Evolutionary conservation across 2,329 filamentous ascomycete species (phyloP), one percentile per base, ranked within the genome.

Genomic region (Bipolaris victoriae): DNA sequence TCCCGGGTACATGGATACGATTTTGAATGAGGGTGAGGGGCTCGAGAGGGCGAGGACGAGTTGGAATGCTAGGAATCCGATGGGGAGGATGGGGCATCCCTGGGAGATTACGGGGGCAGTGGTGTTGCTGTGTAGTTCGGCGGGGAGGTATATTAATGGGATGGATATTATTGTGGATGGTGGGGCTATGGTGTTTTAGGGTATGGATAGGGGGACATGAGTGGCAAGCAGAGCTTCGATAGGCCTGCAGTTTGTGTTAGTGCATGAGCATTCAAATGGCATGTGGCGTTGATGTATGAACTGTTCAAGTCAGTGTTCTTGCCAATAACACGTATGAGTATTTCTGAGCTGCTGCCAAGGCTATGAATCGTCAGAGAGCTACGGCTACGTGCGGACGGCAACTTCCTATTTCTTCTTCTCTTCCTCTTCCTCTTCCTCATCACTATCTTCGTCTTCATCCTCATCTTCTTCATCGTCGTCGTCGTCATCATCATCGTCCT

Each of bases 1-100:
- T 37, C 90, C 90, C 0, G 90, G 90, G 0, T 92, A 92, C 65
- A 91, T 92, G 86, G 89, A 91, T 66, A 91, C 89, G 0, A 84
- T 90, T 11, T 75, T 92, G 46, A 92, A 91, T 67, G 86, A 86
- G 57, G 87, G 88, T 0, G 81, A 83, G 7, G 84, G 84, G 0
- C 71, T 90, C 45, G 80, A 80, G 10, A 78, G 79, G 36, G 81
- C 82, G 36, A 78, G 84, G 55, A 76, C 77, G 29, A 79, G 82
- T 1, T 90, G 88, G 88, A 79, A 79, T 20, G 77, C 76, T 33
- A 78, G 86, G 53, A 87, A 87, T 68, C 88, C 88, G 0, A 82
- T 83, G 73, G 87, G 88, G 0, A 77, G 88, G 29, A 90, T 90
- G 86, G 88, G 87, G 0, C 66, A 79, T 58, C 84, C 85, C 1